A percentile compares a stretch with the other conserved stretches of the same genome.
Conservation (phyloP, 352 stramenopile genomes). For the Poterioochromonas sp. region DNA sequence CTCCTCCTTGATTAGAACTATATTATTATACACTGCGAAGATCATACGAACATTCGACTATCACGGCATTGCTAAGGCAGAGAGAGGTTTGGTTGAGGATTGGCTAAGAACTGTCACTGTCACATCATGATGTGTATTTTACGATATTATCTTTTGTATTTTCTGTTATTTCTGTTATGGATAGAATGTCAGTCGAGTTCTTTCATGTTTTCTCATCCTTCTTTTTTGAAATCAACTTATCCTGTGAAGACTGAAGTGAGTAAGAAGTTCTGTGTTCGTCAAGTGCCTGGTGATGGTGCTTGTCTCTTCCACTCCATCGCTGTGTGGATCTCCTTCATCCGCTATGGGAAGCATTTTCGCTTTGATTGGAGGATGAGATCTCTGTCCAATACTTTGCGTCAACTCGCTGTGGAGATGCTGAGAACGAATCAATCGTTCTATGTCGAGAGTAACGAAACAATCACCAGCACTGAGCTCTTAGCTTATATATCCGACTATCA, state of each 20-base stretch:
- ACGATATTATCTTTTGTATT: no score
- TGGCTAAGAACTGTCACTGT: no score
- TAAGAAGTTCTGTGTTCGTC: not conserved
- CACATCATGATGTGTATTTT: no score
- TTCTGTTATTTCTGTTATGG: no score
- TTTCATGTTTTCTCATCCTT: no score
- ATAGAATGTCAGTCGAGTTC: no score
- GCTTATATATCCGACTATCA: not conserved
- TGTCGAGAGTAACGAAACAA: not conserved
- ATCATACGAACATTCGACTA: no score
- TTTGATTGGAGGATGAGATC: not conserved
- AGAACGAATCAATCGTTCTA: not conserved
- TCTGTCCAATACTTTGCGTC: not conserved
- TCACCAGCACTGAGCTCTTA: not conserved
- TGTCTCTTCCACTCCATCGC: slow-evolving; percentile 24
- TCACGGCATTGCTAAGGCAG: no score
- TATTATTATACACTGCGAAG: no score
- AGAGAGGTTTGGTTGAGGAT: no score
- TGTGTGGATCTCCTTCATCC: not conserved
- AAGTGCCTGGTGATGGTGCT: slow-evolving; percentile 25
- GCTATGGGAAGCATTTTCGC: not conserved
- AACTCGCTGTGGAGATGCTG: slow-evolving; percentile 1
- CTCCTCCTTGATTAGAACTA: no score
- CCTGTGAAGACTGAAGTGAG: not conserved
- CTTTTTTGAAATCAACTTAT: not conserved